Percentiles rank a stretch among this genome's conserved stretches.
These are phyloP conservation scores for Asterophora lycoperdoides DNA, from an alignment of 768 basidiomycete genomes.

Conservation along the genomic window DNA sequence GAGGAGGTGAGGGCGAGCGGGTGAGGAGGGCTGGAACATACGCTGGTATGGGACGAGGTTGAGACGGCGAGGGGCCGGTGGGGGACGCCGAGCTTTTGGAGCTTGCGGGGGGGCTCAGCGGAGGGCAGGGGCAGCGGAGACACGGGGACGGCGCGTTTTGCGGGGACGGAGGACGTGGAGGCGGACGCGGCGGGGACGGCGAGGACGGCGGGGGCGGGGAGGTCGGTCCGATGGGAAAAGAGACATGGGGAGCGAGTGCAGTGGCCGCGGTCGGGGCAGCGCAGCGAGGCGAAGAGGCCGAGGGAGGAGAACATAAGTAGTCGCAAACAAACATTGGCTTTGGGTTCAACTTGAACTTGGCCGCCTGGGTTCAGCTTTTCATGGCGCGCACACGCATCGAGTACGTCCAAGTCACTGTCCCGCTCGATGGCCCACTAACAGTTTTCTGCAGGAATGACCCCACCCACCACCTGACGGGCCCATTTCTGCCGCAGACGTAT, in stretches of 20 bases:
- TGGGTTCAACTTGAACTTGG: too few relatives aligned
- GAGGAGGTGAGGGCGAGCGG: not conserved
- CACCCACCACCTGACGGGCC: slow-evolving; percentile 56
- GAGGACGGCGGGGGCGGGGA: slow-evolving; percentile 33
- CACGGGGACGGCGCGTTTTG: slow-evolving; percentile 46
- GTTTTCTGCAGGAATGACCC: slow-evolving; percentile 42
- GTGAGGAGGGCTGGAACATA: slow-evolving; percentile 16
- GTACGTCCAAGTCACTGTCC: slow-evolving; percentile 20
- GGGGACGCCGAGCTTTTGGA: slow-evolving; percentile 48
- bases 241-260: slow-evolving; percentile 56
- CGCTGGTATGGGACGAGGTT: slow-evolving; percentile 33
- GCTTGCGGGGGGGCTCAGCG: slow-evolving; percentile 58
- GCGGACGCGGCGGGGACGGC: slow-evolving; percentile 27
- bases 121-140: slow-evolving; percentile 23
- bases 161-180: slow-evolving; percentile 34
- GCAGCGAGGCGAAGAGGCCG: slow-evolving; percentile 50
- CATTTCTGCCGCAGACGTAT: slow-evolving; percentile 63
- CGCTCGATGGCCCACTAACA: not conserved
- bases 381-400: slow-evolving; percentile 23
- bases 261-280: slow-evolving; percentile 50
- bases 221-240: slow-evolving; percentile 55
- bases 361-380: too few relatives aligned
- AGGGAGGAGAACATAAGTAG: slow-evolving; percentile 73
- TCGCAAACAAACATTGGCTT: too few relatives aligned
- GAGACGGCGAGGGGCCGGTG: slow-evolving; percentile 42